A percentile compares a stretch with the other conserved stretches of the same genome.
Evolutionary conservation across 257 asterid genomes (phyloP).

Genomic region (Penstemon barbatus): DNA sequence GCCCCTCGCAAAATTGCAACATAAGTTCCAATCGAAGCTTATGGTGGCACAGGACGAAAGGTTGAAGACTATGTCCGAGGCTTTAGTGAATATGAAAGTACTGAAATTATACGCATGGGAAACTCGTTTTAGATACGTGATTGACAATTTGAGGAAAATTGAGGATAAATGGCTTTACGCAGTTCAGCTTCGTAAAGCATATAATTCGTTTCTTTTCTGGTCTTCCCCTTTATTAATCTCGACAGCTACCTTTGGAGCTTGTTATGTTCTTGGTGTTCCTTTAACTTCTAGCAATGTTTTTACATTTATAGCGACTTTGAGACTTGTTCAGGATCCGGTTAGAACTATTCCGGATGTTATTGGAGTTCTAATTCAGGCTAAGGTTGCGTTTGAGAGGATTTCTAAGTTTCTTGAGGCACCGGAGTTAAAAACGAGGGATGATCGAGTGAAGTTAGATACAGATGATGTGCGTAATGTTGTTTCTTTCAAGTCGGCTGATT

Average conservation of each 20-base stretch:
- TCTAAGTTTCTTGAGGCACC: slow-evolving; percentile 74
- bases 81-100: slow-evolving; percentile 87
- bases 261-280: slow-evolving; percentile 70
- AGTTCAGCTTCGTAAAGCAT: slow-evolving; percentile 71
- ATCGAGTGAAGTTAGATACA: slow-evolving; percentile 30
- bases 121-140: slow-evolving; percentile 60
- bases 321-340: slow-evolving; percentile 88
- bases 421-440: slow-evolving; percentile 53
- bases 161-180: slow-evolving; percentile 82
- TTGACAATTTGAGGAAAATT: slow-evolving; percentile 49
- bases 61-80: slow-evolving; percentile 70
- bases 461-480: slow-evolving; percentile 34
- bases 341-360: slow-evolving; percentile 83
- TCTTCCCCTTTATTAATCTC: slow-evolving; percentile 83
- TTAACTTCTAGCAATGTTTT: slow-evolving; percentile 79
- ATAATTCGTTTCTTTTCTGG: slow-evolving; percentile 89
- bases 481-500: slow-evolving; percentile 51
- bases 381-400: slow-evolving; percentile 73
- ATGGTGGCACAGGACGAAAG: slow-evolving; percentile 84
- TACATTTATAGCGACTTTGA: slow-evolving; percentile 87
- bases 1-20: slow-evolving; percentile 87
- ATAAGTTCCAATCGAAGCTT: slow-evolving; percentile 73
- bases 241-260: slow-evolving; percentile 87
- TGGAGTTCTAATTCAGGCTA: slow-evolving; percentile 85
- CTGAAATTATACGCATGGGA: slow-evolving; percentile 92